A percentile compares a stretch with the other conserved stretches of the same genome.
phyloP scores from a whole-genome alignment of 768 basidiomycete species.

The Mycena kentingensis region DNA sequence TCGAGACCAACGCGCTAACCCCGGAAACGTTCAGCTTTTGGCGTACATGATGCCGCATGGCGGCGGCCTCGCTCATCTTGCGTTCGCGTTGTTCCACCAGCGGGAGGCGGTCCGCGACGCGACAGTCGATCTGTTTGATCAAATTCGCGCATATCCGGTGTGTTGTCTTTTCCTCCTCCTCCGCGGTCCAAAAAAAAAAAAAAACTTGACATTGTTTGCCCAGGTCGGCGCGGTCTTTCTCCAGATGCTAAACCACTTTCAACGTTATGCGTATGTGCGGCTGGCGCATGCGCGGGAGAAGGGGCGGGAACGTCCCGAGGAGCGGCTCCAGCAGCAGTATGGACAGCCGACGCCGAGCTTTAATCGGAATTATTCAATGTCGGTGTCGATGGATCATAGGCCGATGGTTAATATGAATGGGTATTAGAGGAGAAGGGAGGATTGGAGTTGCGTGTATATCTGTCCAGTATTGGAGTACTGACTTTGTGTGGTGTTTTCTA shows the following conservation, averaged over 20 bases:
- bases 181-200: constrained; percentile 1
- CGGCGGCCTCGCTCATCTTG: constrained; percentile 83
- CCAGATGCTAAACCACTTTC: constrained; percentile 83
- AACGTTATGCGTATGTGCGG: constrained; percentile 84
- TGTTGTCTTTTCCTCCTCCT: constrained; percentile 28
- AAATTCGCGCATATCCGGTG: constrained; percentile 76
- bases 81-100: constrained; percentile 91
- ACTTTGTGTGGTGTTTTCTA: too few species aligned
- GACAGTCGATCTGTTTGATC: constrained; percentile 83
- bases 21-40: constrained; percentile 60
- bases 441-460: too few species aligned
- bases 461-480: too few species aligned
- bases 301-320: constrained; percentile 36
- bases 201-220: constrained; percentile 13
- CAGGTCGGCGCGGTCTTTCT: constrained; percentile 82
- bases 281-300: constrained; percentile 72
- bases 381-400: too few species aligned
- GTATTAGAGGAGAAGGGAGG: too few species aligned
- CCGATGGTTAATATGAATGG: too few species aligned
- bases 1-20: neutral
- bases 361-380: too few species aligned
- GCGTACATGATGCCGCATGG: constrained; percentile 71
- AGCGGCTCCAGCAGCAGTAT: too few species aligned
- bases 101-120: constrained; percentile 71
- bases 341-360: too few species aligned